A percentile compares a stretch with the other conserved stretches of the same genome.
Conservation (phyloP, 345 rosid species). For the Ricinus communis region DNA sequence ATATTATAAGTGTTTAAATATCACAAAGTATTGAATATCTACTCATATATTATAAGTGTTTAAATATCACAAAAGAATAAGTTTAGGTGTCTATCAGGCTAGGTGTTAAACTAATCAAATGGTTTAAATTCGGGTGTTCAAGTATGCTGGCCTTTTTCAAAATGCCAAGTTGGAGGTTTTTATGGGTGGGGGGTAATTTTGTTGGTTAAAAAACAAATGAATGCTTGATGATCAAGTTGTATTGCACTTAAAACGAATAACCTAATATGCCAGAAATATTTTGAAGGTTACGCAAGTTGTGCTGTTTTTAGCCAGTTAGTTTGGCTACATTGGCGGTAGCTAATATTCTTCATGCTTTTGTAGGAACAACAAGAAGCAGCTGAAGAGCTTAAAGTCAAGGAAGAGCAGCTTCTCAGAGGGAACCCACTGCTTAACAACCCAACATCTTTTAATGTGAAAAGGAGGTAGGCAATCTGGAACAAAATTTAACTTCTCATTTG, state of each 20-base stretch:
- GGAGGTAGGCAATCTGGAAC: slow-evolving; percentile 52
- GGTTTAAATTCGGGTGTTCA: too few relatives aligned
- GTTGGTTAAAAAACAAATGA: neutral
- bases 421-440: slow-evolving; percentile 82
- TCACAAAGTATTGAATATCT: too few relatives aligned
- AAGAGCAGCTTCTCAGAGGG: slow-evolving; percentile 90
- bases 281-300: neutral
- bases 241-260: neutral
- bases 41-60: too few relatives aligned
- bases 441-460: slow-evolving; percentile 73
- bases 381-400: slow-evolving; percentile 83
- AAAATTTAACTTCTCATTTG: neutral
- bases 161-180: neutral
- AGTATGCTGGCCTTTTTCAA: too few relatives aligned
- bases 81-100: too few relatives aligned
- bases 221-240: neutral
- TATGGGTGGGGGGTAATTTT: neutral
- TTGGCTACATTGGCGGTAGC: neutral
- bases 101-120: too few relatives aligned
- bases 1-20: too few relatives aligned
- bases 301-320: neutral
- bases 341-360: neutral
- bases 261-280: neutral
- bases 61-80: too few relatives aligned
- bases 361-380: slow-evolving; percentile 73